Conservation (phyloP, 2,329 filamentous ascomycete species). For the Claviceps arundinis region DNA sequence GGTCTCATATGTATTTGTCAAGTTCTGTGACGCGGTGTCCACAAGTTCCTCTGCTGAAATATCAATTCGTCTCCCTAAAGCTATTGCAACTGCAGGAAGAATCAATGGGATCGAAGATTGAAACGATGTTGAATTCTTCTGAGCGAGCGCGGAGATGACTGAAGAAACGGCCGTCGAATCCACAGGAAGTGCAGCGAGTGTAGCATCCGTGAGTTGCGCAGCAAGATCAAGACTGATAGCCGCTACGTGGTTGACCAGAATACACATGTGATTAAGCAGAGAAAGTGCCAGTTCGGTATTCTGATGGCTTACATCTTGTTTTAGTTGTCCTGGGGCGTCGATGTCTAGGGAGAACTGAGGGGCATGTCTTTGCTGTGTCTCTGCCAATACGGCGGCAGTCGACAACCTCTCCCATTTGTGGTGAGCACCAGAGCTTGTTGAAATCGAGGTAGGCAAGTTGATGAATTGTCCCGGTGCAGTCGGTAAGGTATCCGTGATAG, state of each 20-base stretch:
- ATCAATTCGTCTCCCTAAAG: conserved; percentile 7
- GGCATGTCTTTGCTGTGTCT: not conserved
- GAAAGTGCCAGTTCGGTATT: conserved; percentile 4
- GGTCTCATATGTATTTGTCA: conserved; percentile 6
- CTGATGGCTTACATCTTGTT: not conserved
- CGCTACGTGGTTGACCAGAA: conserved; percentile 10
- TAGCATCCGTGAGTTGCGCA: conserved; percentile 11
- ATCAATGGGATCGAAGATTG: conserved; percentile 10
- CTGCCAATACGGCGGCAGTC: not conserved
- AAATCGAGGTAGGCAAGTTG: not conserved
- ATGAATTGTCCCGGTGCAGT: not conserved
- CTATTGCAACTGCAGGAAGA: conserved; percentile 12
- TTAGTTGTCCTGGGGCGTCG: not conserved
- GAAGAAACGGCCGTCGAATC: conserved; percentile 8
- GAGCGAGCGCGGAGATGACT: conserved; percentile 8
- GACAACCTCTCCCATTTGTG: not conserved
- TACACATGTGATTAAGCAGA: conserved; percentile 9
- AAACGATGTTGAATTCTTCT: conserved; percentile 5
- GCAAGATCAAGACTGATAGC: conserved; percentile 8
- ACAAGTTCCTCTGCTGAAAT: not conserved
- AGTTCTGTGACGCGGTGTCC: not conserved
- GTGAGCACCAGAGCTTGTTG: not conserved
- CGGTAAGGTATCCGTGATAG: not conserved
- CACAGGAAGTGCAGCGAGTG: conserved; percentile 10
- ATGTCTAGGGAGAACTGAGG: not conserved